These are phyloP conservation scores for Xerocomus brunneocitrinus DNA, from an alignment of 768 basidiomycete genomes.

Conservation along the genomic window DNA sequence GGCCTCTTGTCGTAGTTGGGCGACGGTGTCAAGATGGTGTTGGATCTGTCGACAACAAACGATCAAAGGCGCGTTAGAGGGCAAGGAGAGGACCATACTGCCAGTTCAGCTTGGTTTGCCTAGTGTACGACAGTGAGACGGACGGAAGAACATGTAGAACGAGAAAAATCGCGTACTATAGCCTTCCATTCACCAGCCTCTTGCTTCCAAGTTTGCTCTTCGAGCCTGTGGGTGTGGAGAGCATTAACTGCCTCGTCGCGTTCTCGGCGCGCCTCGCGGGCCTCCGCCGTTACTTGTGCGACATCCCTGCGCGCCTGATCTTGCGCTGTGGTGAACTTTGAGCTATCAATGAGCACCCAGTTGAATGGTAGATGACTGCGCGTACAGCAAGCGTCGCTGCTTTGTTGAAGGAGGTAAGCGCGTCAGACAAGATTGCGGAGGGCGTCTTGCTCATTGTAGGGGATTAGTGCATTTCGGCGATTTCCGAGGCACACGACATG, in stretches of 20 bases:
- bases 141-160: constrained; percentile 8
- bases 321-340: constrained; percentile 52
- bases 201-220: constrained; percentile 47
- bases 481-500: constrained; percentile 12
- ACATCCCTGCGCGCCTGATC: constrained; percentile 52
- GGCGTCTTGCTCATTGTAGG: constrained; percentile 31
- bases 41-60: constrained; percentile 39
- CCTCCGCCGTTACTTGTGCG: constrained; percentile 42
- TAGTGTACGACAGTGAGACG: constrained; percentile 20
- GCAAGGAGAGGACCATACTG: constrained; percentile 35
- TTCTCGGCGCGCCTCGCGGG: constrained; percentile 45
- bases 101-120: constrained; percentile 54
- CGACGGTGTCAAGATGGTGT: constrained; percentile 57
- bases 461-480: constrained; percentile 20
- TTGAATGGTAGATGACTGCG: not conserved
- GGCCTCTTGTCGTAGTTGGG: constrained; percentile 59
- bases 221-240: constrained; percentile 41
- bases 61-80: not conserved
- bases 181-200: constrained; percentile 39
- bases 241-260: constrained; percentile 46
- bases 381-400: constrained; percentile 39
- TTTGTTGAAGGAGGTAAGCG: constrained; percentile 38
- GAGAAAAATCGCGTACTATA: constrained; percentile 38
- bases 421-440: constrained; percentile 37
- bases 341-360: constrained; percentile 2